Base-by-base conservation (phyloP, 495 filamentous ascomycete species). In the Trichoderma orchidacearum region DNA sequence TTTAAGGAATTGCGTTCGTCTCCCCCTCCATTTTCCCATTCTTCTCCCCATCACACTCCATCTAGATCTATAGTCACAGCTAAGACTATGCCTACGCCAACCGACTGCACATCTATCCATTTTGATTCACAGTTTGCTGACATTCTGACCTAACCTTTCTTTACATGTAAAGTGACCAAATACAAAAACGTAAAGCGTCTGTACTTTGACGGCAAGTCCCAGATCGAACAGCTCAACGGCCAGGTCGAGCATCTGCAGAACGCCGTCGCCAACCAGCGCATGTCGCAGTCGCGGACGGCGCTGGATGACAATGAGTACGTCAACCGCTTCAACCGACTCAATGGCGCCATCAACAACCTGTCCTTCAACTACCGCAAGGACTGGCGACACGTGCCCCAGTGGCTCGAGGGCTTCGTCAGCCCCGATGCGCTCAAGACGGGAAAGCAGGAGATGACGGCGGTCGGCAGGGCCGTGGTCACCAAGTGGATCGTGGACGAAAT, bases 161-260 rank as follows among this genome's bases (percentile, higher is more conserved):
- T 30, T n/a, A 17, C 13, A 38, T 17, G n/a, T n/a, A 30, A 64
- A 96, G 91, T 89, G 66, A 81, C 80, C 60, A 98, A 98, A 74
- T 98, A 98, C 66, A 89, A 89, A 70, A 96, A 96, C 67, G 93
- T 98, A 53, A 98, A 98, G 74, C 82, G 87, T 30, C 86, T 95
- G 60, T 98, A 96, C 66, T 98, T 97, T 66, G 93, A 98, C 57
- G 90, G 90, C 62, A 91, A 94, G 64, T 76, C 84, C 52, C 88
- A 95, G 66, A 89, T 96, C 29, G 87, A 95, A 63, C 82, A 86
- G 61, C 84, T 91, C 59, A 87, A 87, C 60, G 75, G 85, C 50
- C 92, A 97, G 66, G 89, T 98, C 11, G 89, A 96, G 66, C 86
- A 90, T 63, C 81, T 98, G 11, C 93, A 98, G 70, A 97, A 98